Base-by-base conservation (phyloP, 495 filamentous ascomycete species). In the Hypomontagnella monticulosa region DNA sequence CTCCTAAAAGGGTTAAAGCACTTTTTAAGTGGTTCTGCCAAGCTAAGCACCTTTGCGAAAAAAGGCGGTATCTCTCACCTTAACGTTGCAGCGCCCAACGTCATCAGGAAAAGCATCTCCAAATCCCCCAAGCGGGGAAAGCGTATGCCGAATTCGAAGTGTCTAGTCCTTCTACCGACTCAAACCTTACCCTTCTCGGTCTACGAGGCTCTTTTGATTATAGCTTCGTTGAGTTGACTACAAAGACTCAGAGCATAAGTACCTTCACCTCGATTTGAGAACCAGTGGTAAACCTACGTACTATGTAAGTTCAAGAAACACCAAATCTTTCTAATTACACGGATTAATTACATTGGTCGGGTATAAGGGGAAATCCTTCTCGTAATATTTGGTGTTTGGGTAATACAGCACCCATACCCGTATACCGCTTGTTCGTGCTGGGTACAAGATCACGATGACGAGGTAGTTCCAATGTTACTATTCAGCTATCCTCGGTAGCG, bases 101-200 rank as follows among this genome's bases (percentile, higher is more conserved):
- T 62, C 52, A 67, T 57, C 32, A 2, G 43, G 30, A 34, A 46
- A 67, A 38, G 27, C 27, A 66, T 61, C 57, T 53, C 51, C 57
- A 67, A 63, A 67, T 62, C n/a, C 18, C 15, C 32, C 12, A 11
- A 57, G 53, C 48, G 58, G 57, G 64, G 58, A 58, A 67, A 57
- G 23, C 46, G 46, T 38, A 32, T 46, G 5, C 50, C 43, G 27
- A 37, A n/a, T 60, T 33, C 8, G 37, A 49, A 14, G 2, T 27
- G 11, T 41, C 36, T 60, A 34, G 23, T 34, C 32, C 38, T 36
- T 32, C 30, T 32, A 32, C 20, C 48, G 34, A 48, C 38, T 42
- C 4, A 15, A 52, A 34, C 20, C 33, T 49, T 30, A 41, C 38
- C 14, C 14, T 27, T 60, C 23, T 48, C 16, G 19, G 40, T 41